Evolutionary conservation across 1,284 basidiomycete species (phyloP).

Genomic region (Naganishia albida): DNA sequence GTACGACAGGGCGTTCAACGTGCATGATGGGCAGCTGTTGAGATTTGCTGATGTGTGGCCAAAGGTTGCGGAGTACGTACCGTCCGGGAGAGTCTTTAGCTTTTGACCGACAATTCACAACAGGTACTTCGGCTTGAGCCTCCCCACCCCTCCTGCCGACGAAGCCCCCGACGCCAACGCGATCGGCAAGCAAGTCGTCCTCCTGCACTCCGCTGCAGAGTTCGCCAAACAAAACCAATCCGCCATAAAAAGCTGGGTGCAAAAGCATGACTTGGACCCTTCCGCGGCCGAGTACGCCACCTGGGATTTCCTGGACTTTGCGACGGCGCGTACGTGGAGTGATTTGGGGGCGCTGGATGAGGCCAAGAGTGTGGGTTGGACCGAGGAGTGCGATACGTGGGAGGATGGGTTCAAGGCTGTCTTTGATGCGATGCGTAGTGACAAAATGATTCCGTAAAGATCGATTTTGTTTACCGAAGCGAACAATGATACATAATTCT

Average conservation of each 20-base stretch:
- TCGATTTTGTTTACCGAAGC: too few relatives aligned
- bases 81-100: neutral
- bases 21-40: constrained; percentile 7
- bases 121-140: constrained; percentile 11
- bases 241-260: neutral
- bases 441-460: constrained; percentile 3
- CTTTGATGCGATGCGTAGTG: constrained; percentile 4
- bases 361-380: constrained; percentile 9
- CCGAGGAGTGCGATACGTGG: constrained; percentile 1
- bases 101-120: neutral
- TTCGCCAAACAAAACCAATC: neutral
- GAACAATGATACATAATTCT: too few relatives aligned
- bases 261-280: neutral
- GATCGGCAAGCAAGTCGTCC: constrained; percentile 2
- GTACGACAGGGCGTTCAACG: constrained; percentile 7
- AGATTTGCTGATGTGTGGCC: constrained; percentile 10
- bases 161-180: constrained; percentile 3
- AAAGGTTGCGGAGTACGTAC: constrained; percentile 3
- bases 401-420: constrained; percentile 7
- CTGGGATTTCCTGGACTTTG: constrained; percentile 13
- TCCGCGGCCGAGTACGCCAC: constrained; percentile 4
- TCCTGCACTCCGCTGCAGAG: constrained; percentile 5
- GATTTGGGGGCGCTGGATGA: constrained; percentile 9
- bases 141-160: neutral
- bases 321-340: constrained; percentile 11